A percentile compares a stretch with the other conserved stretches of the same genome.
phyloP scores from a whole-genome alignment of 495 filamentous ascomycete genomes.

The Antarctomyces pellizariae region DNA sequence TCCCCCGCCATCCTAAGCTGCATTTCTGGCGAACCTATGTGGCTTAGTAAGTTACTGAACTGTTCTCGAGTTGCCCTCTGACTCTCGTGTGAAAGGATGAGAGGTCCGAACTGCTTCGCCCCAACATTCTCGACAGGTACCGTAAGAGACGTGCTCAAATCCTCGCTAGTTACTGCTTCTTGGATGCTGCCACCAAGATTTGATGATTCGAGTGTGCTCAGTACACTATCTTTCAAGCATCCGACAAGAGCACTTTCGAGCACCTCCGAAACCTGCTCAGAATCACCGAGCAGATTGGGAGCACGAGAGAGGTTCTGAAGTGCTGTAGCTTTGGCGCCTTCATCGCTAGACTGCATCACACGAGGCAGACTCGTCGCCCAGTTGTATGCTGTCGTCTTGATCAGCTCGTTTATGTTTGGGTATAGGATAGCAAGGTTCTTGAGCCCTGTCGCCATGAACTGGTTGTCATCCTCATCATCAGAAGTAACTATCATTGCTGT shows the following conservation, averaged over 20 bases:
- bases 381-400: slow-evolving; percentile 51
- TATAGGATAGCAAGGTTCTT: slow-evolving; percentile 39
- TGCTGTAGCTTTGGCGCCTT: slow-evolving; percentile 43
- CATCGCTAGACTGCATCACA: slow-evolving; percentile 67
- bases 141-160: slow-evolving; percentile 7
- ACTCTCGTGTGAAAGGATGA: slow-evolving; percentile 39
- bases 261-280: slow-evolving; percentile 42
- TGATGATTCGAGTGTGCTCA: slow-evolving; percentile 17
- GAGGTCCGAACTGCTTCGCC: slow-evolving; percentile 27
- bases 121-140: slow-evolving; percentile 10
- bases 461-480: slow-evolving; percentile 20
- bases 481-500: slow-evolving; percentile 54
- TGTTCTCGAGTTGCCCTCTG: slow-evolving; percentile 35
- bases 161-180: slow-evolving; percentile 8
- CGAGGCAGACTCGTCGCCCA: slow-evolving; percentile 67
- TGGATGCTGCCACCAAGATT: slow-evolving; percentile 5
- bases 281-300: slow-evolving; percentile 38
- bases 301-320: slow-evolving; percentile 52
- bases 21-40: slow-evolving; percentile 19
- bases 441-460: slow-evolving; percentile 21
- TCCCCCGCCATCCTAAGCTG: slow-evolving; percentile 26
- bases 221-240: slow-evolving; percentile 37
- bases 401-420: slow-evolving; percentile 32
- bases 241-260: slow-evolving; percentile 42
- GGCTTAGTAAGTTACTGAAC: slow-evolving; percentile 21